Conservation (phyloP, 1,284 basidiomycete genomes). For the Ganoderma resinaceum region DNA sequence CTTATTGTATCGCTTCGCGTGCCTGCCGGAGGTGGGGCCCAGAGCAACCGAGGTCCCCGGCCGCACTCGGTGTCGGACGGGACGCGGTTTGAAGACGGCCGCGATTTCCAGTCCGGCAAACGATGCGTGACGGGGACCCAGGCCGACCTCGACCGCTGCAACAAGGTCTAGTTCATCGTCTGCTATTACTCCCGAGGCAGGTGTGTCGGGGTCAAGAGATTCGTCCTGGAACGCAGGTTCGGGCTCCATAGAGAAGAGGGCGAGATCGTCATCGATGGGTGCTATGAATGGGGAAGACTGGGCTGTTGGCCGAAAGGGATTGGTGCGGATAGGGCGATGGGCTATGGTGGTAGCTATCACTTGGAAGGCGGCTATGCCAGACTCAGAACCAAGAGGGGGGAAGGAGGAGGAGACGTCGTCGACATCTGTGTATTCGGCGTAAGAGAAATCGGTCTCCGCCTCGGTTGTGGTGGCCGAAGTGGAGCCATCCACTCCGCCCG, state of each 20-base stretch:
- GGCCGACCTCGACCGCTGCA: slow-evolving; percentile 8
- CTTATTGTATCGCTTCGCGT: slow-evolving; percentile 47
- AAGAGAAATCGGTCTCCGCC: slow-evolving; percentile 39
- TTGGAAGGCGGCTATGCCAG: slow-evolving; percentile 23
- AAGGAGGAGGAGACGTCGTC: slow-evolving; percentile 38
- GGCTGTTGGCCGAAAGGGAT: slow-evolving; percentile 35
- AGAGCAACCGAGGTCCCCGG: slow-evolving; percentile 32
- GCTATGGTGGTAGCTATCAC: slow-evolving; percentile 18
- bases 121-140: slow-evolving; percentile 34
- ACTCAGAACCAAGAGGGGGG: slow-evolving; percentile 22
- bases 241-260: slow-evolving; percentile 57
- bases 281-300: slow-evolving; percentile 40
- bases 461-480: slow-evolving; percentile 45
- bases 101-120: slow-evolving; percentile 69
- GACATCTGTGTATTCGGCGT: slow-evolving; percentile 41
- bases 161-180: slow-evolving; percentile 32
- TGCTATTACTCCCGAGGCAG: slow-evolving; percentile 24
- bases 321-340: slow-evolving; percentile 30
- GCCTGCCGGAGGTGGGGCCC: slow-evolving; percentile 38
- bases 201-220: neutral
- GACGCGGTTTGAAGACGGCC: slow-evolving; percentile 75
- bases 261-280: slow-evolving; percentile 43
- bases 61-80: slow-evolving; percentile 53
- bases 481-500: slow-evolving; percentile 29
- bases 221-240: slow-evolving; percentile 44